Base-by-base conservation (phyloP, 1,284 basidiomycete genomes). In the Grifola frondosa region DNA sequence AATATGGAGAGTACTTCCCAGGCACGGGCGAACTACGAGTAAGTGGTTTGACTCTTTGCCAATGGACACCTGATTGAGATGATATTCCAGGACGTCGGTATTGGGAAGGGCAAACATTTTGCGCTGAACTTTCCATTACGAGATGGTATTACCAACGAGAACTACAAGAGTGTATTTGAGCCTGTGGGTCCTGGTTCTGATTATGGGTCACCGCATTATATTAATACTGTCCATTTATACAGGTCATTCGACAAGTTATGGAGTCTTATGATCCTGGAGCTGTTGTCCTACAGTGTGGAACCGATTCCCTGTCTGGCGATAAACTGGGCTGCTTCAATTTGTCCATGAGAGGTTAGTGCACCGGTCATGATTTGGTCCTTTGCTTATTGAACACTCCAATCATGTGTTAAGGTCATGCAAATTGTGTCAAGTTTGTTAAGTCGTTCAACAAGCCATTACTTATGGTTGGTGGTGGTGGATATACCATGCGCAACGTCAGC, bases 1-100 rank as follows among this genome's bases (percentile, higher is more conserved):
- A 99, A 68, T 99, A 97, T 58, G 97, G 97, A 35, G 97, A 99
- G 65, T 99, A 92, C 67, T 99, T 99, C 71, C 97, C 97, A 15
- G 97, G 97, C 10, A 99, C 97, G 2, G 97, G 97, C 23, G 96
- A 97, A 66, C 72, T 99, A 30, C 77, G 95, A 53, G 90, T 91
- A 63, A 57, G 84, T 63, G 21, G 10, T n/a, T 5, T 15, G 17
- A 23, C n/a, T 34, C 40, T 23, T 29, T 35, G 36, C 37, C 10
- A 46, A 20, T 17, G n/a, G 5, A 8, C 24, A n/a, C 5, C 13
- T 4, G 6, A 6, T 24, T 58, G 26, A 51, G n/a, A 36, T 31
- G 5, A 22, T 24, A 16, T n/a, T 21, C 16, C 45, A 91, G 85
- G 97, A 99, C 62, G 84, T 88, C 30, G 96, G 96, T 2, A 88